Evolutionary conservation across 129 eudicot species (phyloP), one percentile per base, ranked within the genome.

Genomic region (Pseudognaphalium luteoalbum): DNA sequence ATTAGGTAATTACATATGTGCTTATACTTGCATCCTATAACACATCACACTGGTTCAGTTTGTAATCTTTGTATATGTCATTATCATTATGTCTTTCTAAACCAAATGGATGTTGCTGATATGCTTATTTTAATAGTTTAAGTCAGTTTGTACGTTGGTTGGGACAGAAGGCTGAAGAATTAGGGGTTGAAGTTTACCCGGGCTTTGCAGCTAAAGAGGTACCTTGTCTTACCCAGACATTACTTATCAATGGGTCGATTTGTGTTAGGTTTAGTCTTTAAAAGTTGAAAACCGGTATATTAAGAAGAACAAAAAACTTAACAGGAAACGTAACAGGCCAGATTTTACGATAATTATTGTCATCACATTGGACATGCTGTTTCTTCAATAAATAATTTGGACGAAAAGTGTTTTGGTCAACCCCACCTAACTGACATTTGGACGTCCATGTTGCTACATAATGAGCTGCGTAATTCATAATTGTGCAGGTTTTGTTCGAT

Each of bases 141-240:
- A 89, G 99, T 81, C 99, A 94, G 84, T 81, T 94, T 72, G 99
- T 88, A 15, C 85, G 96, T 32, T 94, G 99, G 99, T 81, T 94
- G 87, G 99, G 93, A 42, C 63, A 35, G 72, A 94, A 94, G 82
- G 99, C 99, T 72, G 99, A 91, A 88, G 99, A 94, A 85, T 72
- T 94, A 79, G 99, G 99, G 70, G 97, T 94, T 76, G 99, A 94
- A 83, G 83, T 94, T 67, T 94, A 91, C 86, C 97, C 97, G 28
- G 99, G 99, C 51, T 94, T 94, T 89, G 97, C 99, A 79, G 99
- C 99, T 75, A 87, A 86, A 83, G 97, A 94, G 99, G 99, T 91
- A 81, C 39, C 1, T 12, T 16, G 47, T n/a, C 10, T 25, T 60
- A 60, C 35, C 54, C 16, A 47, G 5, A 3, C 54, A 47, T 47